Evolutionary conservation across 257 asterid species (phyloP).

Genomic region (Solanum medicagineum): DNA sequence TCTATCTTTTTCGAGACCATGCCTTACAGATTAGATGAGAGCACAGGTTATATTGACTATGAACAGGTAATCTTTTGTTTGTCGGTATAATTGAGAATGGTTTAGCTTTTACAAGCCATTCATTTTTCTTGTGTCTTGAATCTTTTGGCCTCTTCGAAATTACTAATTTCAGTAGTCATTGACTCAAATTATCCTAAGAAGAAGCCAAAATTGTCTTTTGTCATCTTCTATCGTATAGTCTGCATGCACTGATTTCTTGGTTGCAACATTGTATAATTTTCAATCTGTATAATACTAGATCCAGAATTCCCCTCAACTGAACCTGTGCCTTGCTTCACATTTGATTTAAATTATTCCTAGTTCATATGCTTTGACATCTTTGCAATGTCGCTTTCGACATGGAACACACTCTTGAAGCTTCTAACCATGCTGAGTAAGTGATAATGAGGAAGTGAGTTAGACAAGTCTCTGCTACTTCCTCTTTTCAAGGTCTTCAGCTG

Average conservation of each 20-base stretch:
- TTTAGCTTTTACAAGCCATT: background rate
- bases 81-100: background rate
- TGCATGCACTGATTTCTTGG: background rate
- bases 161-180: background rate
- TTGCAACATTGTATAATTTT: background rate
- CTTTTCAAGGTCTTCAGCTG: background rate
- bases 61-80: slow-evolving; percentile 52
- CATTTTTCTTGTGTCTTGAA: background rate
- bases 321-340: background rate
- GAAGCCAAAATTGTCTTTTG: background rate
- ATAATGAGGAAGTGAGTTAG: background rate
- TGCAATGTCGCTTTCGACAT: background rate
- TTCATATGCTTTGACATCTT: background rate
- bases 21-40: slow-evolving; percentile 95
- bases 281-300: background rate
- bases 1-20: slow-evolving; percentile 95
- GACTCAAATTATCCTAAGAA: background rate
- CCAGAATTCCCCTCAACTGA: background rate
- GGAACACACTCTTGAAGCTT: background rate
- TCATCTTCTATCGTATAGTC: background rate
- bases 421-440: background rate
- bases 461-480: background rate
- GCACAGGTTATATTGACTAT: slow-evolving; percentile 89
- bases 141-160: background rate
- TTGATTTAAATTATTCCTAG: background rate